phyloP scores from a whole-genome alignment of 2,329 filamentous ascomycete species.

The Neoscytalidium dimidiatum region DNA sequence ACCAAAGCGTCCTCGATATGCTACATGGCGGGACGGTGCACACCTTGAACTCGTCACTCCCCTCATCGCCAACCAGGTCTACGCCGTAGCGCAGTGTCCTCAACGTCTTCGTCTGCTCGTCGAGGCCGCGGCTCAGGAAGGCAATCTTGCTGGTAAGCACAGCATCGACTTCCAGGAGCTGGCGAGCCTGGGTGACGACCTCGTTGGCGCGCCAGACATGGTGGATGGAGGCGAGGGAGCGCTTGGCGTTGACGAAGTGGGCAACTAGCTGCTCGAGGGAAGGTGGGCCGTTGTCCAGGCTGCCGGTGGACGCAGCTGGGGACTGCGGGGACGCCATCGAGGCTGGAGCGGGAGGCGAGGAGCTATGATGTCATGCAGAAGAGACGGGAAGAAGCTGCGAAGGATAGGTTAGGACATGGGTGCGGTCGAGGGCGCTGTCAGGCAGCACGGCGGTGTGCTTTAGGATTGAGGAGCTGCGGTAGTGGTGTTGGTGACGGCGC shows the following conservation, averaged over 20 bases:
- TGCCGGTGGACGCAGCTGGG: constrained; percentile 41
- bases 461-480: background rate
- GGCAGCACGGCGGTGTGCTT: constrained; percentile 14
- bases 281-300: constrained; percentile 40
- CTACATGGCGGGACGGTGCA: constrained; percentile 18
- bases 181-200: constrained; percentile 74
- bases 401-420: background rate
- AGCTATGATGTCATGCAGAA: constrained; percentile 7
- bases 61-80: constrained; percentile 42
- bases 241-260: constrained; percentile 83
- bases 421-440: background rate
- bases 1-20: background rate
- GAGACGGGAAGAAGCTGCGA: background rate
- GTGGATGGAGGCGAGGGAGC: constrained; percentile 79
- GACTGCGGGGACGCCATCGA: constrained; percentile 38
- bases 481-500: constrained; percentile 10
- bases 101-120: constrained; percentile 47
- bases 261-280: constrained; percentile 76
- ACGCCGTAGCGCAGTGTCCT: constrained; percentile 47
- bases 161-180: constrained; percentile 75
- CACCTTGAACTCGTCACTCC: constrained; percentile 48
- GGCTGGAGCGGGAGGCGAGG: background rate
- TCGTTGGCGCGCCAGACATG: constrained; percentile 86
- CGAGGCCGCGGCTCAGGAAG: constrained; percentile 43
- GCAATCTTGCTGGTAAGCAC: constrained; percentile 61